phyloP scores from a whole-genome alignment of 2,329 filamentous ascomycete genomes.

The Teratosphaeria epicoccoides region DNA sequence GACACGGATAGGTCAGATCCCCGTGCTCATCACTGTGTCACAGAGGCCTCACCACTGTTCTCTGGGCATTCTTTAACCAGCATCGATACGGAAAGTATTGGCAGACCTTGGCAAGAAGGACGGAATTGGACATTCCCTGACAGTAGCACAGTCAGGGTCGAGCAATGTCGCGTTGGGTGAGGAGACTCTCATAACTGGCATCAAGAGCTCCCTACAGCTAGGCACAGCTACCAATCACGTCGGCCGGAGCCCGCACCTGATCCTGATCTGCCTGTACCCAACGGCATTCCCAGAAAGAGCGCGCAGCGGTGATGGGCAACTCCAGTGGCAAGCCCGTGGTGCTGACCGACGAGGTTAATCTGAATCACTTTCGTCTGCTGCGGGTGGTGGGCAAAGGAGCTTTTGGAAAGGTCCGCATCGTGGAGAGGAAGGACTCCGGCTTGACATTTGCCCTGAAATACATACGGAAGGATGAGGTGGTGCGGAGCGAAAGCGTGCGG shows the following conservation, averaged over 20 bases:
- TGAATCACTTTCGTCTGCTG: constrained; percentile 92
- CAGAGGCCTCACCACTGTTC: neutral
- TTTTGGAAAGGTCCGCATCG: constrained; percentile 97
- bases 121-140: neutral
- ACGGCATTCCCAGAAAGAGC: neutral
- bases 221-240: neutral
- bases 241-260: neutral
- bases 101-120: neutral
- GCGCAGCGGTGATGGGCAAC: constrained; percentile 65
- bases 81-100: neutral
- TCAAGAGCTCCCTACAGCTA: neutral
- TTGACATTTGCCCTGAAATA: constrained; percentile 96
- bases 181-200: neutral
- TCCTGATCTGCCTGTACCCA: neutral
- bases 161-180: neutral
- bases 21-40: neutral
- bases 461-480: constrained; percentile 97
- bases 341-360: constrained; percentile 89
- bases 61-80: neutral
- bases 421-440: constrained; percentile 91
- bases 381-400: constrained; percentile 95
- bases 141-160: neutral
- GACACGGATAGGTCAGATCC: neutral
- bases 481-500: constrained; percentile 91
- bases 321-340: constrained; percentile 87